phyloP scores from a whole-genome alignment of 371 early-diverging fungal genomes.

The Basidiobolus meristosporus region DNA sequence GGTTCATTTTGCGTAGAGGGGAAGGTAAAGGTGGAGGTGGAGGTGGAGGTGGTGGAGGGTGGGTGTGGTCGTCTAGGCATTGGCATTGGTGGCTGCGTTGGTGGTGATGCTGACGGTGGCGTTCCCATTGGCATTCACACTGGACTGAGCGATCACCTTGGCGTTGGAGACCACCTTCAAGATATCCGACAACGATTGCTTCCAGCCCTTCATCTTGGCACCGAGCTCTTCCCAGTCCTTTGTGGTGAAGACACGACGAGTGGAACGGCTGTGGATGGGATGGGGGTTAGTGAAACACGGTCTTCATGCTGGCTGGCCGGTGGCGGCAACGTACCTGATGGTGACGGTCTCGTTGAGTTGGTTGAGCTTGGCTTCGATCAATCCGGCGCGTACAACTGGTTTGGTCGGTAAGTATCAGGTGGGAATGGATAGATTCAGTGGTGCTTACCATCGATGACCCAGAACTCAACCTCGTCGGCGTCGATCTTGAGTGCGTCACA shows the following conservation, averaged over 20 bases:
- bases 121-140: slow-evolving; percentile 56
- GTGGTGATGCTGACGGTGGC: slow-evolving; percentile 11
- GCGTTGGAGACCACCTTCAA: slow-evolving; percentile 69
- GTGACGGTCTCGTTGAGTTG: slow-evolving; percentile 62
- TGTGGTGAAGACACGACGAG: slow-evolving; percentile 63
- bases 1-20: no score
- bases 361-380: slow-evolving; percentile 88
- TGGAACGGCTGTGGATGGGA: slow-evolving; percentile 45
- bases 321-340: slow-evolving; percentile 17
- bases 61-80: not conserved
- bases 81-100: slow-evolving; percentile 7
- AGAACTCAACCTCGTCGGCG: slow-evolving; percentile 74
- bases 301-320: slow-evolving; percentile 34
- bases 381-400: slow-evolving; percentile 60
- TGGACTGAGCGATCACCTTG: slow-evolving; percentile 55
- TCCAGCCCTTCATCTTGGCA: slow-evolving; percentile 55
- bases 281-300: slow-evolving; percentile 35
- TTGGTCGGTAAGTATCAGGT: not conserved
- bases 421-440: not conserved
- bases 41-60: no score
- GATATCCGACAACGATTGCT: slow-evolving; percentile 52
- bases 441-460: slow-evolving; percentile 65
- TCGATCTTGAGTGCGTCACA: slow-evolving; percentile 51
- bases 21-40: no score
- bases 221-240: slow-evolving; percentile 65